A percentile compares a stretch with the other conserved stretches of the same genome.
Conservation (phyloP, 139 green algal species). For the Eudorina sp. region DNA sequence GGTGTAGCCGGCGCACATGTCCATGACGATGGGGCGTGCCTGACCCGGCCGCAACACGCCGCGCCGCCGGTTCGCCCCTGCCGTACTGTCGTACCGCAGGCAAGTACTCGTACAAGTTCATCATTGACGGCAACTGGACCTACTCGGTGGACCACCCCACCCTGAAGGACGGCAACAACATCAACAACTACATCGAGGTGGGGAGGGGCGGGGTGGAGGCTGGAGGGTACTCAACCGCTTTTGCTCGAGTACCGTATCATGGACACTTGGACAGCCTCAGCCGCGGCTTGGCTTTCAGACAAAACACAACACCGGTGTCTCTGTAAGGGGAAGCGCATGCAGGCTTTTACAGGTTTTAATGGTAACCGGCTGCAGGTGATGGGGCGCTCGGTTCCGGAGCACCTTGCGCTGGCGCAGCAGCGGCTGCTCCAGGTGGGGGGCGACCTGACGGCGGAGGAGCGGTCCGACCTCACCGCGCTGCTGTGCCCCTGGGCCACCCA, state of each 20-base stretch:
- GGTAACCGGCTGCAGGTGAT: background rate
- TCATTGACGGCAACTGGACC: constrained; percentile 93
- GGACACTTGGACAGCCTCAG: too few relatives aligned
- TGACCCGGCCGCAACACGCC: too few relatives aligned
- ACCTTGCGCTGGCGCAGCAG: constrained; percentile 40
- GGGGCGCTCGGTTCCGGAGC: background rate
- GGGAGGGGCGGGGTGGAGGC: background rate
- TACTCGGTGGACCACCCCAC: constrained; percentile 84
- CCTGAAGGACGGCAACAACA: constrained; percentile 76
- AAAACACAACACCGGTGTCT: too few relatives aligned
- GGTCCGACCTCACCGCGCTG: constrained; percentile 49
- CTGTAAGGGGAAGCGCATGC: too few relatives aligned
- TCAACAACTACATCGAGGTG: constrained; percentile 86
- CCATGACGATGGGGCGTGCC: too few relatives aligned
- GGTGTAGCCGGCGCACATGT: too few relatives aligned
- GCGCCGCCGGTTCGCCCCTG: too few relatives aligned
- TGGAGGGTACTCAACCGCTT: too few relatives aligned
- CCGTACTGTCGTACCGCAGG: background rate
- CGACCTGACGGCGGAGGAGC: constrained; percentile 55
- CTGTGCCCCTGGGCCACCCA: constrained; percentile 65
- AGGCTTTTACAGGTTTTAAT: too few relatives aligned
- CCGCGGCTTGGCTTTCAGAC: too few relatives aligned
- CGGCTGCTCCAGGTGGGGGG: constrained; percentile 64
- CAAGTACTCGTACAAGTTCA: constrained; percentile 93
- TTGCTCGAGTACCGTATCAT: too few relatives aligned